A percentile compares a stretch with the other conserved stretches of the same genome.
phyloP scores from a whole-genome alignment of 257 asterid species.

The Solanum lycopersicoides region DNA sequence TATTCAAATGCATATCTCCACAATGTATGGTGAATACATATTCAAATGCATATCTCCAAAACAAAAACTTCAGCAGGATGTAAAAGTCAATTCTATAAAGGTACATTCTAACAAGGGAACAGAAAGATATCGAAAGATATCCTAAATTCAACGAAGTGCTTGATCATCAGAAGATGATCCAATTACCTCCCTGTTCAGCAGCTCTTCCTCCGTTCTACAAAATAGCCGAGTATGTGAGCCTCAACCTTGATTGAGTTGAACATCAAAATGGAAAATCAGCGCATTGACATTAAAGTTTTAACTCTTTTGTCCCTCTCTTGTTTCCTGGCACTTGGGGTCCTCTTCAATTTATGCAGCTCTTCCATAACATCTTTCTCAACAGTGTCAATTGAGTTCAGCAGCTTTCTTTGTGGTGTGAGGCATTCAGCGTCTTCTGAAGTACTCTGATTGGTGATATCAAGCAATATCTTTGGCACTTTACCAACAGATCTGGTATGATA shows the following conservation, averaged over 20 bases:
- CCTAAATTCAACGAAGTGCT: constrained; percentile 20
- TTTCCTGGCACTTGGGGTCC: constrained; percentile 58
- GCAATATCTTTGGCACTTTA: constrained; percentile 65
- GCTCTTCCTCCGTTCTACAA: constrained; percentile 3
- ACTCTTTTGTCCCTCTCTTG: constrained; percentile 57
- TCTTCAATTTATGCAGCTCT: constrained; percentile 50
- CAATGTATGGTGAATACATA: background rate
- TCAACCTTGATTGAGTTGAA: constrained; percentile 57
- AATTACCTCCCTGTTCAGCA: constrained; percentile 9
- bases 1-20: background rate
- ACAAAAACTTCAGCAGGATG: background rate
- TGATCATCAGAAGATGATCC: constrained; percentile 47
- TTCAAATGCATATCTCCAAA: background rate
- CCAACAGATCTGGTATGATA: constrained; percentile 28
- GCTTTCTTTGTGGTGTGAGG: constrained; percentile 61
- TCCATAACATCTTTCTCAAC: constrained; percentile 68
- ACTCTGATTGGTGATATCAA: constrained; percentile 34
- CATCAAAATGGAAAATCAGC: constrained; percentile 14
- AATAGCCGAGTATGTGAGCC: constrained; percentile 2
- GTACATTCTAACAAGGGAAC: background rate
- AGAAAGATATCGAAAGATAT: constrained; percentile 5
- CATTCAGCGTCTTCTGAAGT: constrained; percentile 24
- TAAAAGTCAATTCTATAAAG: background rate
- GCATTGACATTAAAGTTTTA: constrained; percentile 64
- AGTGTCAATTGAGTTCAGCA: constrained; percentile 53